Base-by-base conservation (phyloP, 2,329 filamentous ascomycete genomes). In the Cordyceps pruinosa region DNA sequence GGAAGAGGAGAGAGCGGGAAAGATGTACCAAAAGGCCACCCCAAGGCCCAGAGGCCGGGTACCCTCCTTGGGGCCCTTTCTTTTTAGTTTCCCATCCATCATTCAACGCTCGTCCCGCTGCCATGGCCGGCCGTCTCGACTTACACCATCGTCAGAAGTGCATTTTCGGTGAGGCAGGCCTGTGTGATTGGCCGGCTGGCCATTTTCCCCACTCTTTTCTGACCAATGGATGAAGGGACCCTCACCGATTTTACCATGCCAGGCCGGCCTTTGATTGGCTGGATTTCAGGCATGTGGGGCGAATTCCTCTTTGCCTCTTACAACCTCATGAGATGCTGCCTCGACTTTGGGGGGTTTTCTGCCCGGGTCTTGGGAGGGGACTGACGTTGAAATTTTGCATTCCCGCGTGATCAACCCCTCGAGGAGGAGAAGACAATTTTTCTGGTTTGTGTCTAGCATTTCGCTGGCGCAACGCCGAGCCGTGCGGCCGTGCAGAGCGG, bases 101-200 rank as follows among this genome's bases (percentile, higher is more conserved):
- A 50, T 44, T 35, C 45, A 57, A 50, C 45, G 45, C 45, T 50
- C 39, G 45, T 50, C 53, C 53, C 53, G 53, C 53, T 45, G 53
- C 45, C 41, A 55, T 55, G 54, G 47, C 42, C 30, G 23, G 35
- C n/a, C n/a, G n/a, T n/a, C n/a, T 66, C 65, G 59, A 73, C 71
- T 73, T 73, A 73, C 71, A 73, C 70, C 68, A 67, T 68, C 69
- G 63, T 63, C 61, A 64, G 53, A 60, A 21, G 30, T 63, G 64
- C 66, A 67, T 68, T 68, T 62, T 66, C 68, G 68, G 67, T 70
- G 62, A 39, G 50, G 53, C 57, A 61, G 45, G 62, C 65, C 63
- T 58, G 35, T 15, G 23, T 68, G 65, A 62, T 63, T 63, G 61
- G 61, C 45, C 30, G 5, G n/a, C n/a, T 12, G 5, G 1, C 13